A percentile compares a stretch with the other conserved stretches of the same genome.
Evolutionary conservation across 495 filamentous ascomycete genomes (phyloP).

Genomic region (Letharia lupina): DNA sequence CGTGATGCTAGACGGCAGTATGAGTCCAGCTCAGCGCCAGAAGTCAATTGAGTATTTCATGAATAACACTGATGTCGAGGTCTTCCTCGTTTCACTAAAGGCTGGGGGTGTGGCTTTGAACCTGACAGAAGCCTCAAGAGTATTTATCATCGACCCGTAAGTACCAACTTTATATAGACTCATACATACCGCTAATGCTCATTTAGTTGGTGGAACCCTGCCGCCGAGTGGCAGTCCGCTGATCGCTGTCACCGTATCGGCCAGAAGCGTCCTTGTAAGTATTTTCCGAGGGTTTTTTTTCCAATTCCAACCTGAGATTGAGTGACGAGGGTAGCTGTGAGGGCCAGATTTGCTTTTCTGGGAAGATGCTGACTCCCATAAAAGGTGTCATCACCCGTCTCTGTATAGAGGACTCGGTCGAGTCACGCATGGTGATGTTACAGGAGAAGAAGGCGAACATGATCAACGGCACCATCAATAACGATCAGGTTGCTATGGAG

Average conservation of each 20-base stretch:
- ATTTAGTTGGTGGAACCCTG: constrained; percentile 87
- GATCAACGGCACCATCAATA: constrained; percentile 92
- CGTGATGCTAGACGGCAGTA: constrained; percentile 92
- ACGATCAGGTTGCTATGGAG: constrained; percentile 77
- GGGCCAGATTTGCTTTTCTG: not conserved
- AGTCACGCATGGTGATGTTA: constrained; percentile 84
- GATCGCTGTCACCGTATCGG: constrained; percentile 97
- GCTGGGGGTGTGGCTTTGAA: constrained; percentile 94
- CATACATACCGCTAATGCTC: constrained; percentile 1
- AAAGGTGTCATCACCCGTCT: constrained; percentile 70
- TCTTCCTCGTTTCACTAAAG: constrained; percentile 90
- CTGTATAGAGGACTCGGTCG: constrained; percentile 92
- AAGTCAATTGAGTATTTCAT: constrained; percentile 92
- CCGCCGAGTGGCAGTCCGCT: constrained; percentile 93
- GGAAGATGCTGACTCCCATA: not conserved
- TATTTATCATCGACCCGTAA: constrained; percentile 93
- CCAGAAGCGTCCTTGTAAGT: constrained; percentile 69
- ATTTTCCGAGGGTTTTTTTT: not conserved
- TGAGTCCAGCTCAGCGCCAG: constrained; percentile 87
- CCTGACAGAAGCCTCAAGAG: constrained; percentile 82
- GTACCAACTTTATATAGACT: constrained; percentile 29
- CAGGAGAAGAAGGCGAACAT: constrained; percentile 97
- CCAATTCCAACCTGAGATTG: not conserved
- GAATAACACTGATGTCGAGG: constrained; percentile 84
- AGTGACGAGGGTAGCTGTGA: not conserved